These are phyloP conservation scores for Rutstroemia sp. DNA, from an alignment of 2,329 filamentous ascomycete species.

Conservation along the genomic window DNA sequence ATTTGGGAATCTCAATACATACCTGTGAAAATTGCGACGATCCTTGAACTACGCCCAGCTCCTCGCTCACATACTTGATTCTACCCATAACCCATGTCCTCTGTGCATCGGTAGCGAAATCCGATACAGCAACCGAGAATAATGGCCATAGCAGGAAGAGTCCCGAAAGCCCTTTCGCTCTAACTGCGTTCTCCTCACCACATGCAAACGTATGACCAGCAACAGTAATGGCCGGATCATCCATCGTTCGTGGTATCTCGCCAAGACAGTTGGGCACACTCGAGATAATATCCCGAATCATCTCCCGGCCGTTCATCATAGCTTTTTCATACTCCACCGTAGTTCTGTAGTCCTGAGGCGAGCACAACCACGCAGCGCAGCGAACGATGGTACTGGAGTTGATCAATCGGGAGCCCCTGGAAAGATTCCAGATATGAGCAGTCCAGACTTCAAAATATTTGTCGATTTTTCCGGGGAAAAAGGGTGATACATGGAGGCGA, in stretches of 20 bases:
- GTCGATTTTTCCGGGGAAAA: conserved; percentile 48
- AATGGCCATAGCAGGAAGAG: conserved; percentile 22
- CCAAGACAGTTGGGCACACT: conserved; percentile 53
- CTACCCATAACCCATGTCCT: conserved; percentile 17
- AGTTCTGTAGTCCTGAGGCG: conserved; percentile 53
- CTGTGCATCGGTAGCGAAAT: conserved; percentile 19
- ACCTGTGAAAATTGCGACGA: neutral
- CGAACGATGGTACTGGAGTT: conserved; percentile 48
- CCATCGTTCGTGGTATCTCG: conserved; percentile 29
- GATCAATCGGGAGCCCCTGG: conserved; percentile 45
- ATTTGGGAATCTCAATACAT: neutral
- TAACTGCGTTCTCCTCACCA: conserved; percentile 32
- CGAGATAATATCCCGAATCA: conserved; percentile 51
- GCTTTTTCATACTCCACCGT: conserved; percentile 54
- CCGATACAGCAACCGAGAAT: conserved; percentile 17
- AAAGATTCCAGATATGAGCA: conserved; percentile 49
- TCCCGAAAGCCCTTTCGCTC: conserved; percentile 18
- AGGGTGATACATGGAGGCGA: neutral
- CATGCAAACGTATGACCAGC: conserved; percentile 42
- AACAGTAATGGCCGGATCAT: conserved; percentile 5
- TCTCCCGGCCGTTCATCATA: conserved; percentile 40
- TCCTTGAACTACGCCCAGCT: conserved; percentile 20
- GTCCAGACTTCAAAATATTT: conserved; percentile 52
- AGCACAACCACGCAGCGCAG: conserved; percentile 51
- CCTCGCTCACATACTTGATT: conserved; percentile 19